Evolutionary conservation across 768 basidiomycete species (phyloP), one percentile per base, ranked within the genome.

Genomic region (Tricholoma furcatifolium): DNA sequence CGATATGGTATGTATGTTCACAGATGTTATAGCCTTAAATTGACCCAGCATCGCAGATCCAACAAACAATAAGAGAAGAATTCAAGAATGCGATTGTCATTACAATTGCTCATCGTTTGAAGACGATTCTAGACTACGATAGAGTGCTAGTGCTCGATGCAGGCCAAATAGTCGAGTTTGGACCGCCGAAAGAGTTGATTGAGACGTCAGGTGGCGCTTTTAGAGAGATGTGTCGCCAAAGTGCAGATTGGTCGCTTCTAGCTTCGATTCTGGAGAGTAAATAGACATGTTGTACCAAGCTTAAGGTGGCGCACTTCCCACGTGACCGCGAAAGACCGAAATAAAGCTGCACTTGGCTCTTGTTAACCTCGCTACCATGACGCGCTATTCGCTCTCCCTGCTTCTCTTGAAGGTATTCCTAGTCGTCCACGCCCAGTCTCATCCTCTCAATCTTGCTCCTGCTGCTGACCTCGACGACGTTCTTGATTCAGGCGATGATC

Each of bases 101-200:
- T 34, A 91, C 89, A 8, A 92, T 93, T 51, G 92, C 92, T 3
- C 91, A 92, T 70, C 74, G 88, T 12, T 72, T 91, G 18, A 83
- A 83, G 63, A 91, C 88, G 0, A 82, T 91, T 50, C 82, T 91
- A 55, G 84, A 91, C 66, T 83, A 90, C 66, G 82, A 85, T 69
- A 74, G 84, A 12, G 74, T 93, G 60, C 70, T 91, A 59, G 86
- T 92, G n/a, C 68, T 91, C 18, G 85, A 84, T 48, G 75, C 79
- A 15, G 91, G 91, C 2, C 74, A 79, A 51, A 75, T 94, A 40
- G 66, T 83, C n/a, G 91, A 94, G 62, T 92, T 83, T 65, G 92
- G 86, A 51, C 73, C 80, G 8, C 91, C 92, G 0, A 67, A 63
- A 36, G 72, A 64, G 15, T 68, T 94, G 44, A 70, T 91, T 41